These are phyloP conservation scores for Spatholobus suberectus DNA, from an alignment of 306 rosid genomes.

Conservation along the genomic window DNA sequence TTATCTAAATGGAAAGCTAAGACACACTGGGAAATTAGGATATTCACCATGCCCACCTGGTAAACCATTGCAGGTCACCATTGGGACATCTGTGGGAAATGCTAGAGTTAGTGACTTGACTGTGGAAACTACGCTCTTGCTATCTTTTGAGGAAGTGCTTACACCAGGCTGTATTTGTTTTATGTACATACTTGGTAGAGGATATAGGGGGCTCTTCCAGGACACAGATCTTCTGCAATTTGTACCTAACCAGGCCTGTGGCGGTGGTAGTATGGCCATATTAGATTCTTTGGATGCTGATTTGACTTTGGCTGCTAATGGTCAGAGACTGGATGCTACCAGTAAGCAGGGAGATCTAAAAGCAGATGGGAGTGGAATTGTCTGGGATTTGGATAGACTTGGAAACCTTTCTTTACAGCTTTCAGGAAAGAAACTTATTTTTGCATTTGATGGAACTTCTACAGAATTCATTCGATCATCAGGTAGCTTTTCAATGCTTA, in stretches of 20 bases:
- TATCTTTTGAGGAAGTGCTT: constrained; percentile 97
- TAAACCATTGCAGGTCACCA: constrained; percentile 85
- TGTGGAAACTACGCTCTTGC: constrained; percentile 97
- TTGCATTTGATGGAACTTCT: constrained; percentile 97
- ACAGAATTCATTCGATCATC: constrained; percentile 77
- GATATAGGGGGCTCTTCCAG: constrained; percentile 96
- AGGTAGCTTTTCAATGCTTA: constrained; percentile 87
- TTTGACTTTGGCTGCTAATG: constrained; percentile 64
- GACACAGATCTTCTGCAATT: constrained; percentile 95
- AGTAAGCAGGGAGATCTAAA: constrained; percentile 75
- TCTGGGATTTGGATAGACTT: constrained; percentile 99
- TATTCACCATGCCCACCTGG: constrained; percentile 97
- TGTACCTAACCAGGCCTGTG: constrained; percentile 98
- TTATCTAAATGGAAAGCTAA: constrained; percentile 92
- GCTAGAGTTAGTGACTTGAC: constrained; percentile 81
- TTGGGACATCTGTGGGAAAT: constrained; percentile 83
- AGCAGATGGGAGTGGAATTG: constrained; percentile 98
- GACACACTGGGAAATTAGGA: constrained; percentile 96
- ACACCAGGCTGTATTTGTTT: constrained; percentile 88
- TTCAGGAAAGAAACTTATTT: constrained; percentile 92
- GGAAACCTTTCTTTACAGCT: constrained; percentile 92
- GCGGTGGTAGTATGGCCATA: constrained; percentile 99
- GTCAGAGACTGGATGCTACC: constrained; percentile 74
- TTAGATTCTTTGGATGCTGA: constrained; percentile 94
- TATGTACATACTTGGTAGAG: constrained; percentile 99